Base-by-base conservation (phyloP, 352 stramenopile genomes). In the Pythium scleroteichum region DNA sequence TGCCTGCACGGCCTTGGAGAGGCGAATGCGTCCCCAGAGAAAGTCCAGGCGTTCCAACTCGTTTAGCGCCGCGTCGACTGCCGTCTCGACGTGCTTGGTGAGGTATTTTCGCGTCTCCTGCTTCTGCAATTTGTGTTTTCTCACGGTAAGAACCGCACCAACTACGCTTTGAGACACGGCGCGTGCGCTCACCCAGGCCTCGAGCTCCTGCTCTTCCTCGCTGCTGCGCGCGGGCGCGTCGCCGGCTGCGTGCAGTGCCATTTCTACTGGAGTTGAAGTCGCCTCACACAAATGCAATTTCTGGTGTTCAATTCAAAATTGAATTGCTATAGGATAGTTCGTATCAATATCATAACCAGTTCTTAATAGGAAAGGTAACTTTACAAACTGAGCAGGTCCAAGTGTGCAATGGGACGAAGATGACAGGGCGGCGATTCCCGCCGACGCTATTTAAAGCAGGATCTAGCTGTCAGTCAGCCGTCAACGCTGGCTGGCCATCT, bases 11-110 rank as follows among this genome's bases (percentile, higher is more conserved):
- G 69, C 57, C 20, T 79, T 80, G 44, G 82, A 79, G 44, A 85
- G 83, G 19, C 84, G 84, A 50, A 93, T 93, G 55, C 79, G 73
- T 7, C 84, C 82, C 81, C 84, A 93, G 29, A 93, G 75, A 58
- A 93, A 87, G 59, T 93, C 81, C n/a, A 93, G 76, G 19, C 78
- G 84, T 63, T 93, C 84, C 9, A 93, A 65, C 53, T 93, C 84
- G 16, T 84, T 72, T 41, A 79, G 62, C 27, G 80, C 79, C 19
- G 69, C 75, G 40, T 79, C 65, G 19, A 88, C 64, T 14, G 76
- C 64, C 26, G 75, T 73, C 55, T 76, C 65, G 8, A 86, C 79
- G 48, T 87, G 74, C 58, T 83, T 79, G 41, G 80, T 64, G 49
- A 92, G 57, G 54, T 84, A 92, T 19, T 71, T 68, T 10, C 75